Conservation (phyloP, 1,284 basidiomycete genomes). For the Mycena sp. region DNA sequence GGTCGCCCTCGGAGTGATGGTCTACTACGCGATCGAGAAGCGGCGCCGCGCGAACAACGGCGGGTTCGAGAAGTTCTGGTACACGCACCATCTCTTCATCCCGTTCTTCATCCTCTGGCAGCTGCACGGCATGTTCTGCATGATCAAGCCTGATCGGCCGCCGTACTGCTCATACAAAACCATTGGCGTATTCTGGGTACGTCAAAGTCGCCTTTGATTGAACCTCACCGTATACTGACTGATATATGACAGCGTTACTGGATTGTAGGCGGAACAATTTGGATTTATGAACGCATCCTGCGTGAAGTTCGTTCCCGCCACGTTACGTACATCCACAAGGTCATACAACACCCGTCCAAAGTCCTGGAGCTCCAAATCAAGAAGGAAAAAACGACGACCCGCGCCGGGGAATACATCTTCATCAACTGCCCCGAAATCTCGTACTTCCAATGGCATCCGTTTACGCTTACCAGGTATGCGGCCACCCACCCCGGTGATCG, state of each 20-base stretch:
- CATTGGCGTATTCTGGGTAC: conserved; percentile 92
- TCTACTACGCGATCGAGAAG: conserved; percentile 86
- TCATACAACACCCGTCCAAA: conserved; percentile 91
- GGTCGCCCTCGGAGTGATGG: conserved; percentile 74
- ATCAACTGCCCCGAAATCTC: too few species aligned
- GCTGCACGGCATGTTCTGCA: too few species aligned
- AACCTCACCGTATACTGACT: conserved; percentile 9
- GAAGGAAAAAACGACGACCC: conserved; percentile 83
- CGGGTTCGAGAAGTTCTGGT: conserved; percentile 78
- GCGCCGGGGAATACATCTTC: conserved; percentile 92
- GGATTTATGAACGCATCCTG: conserved; percentile 87
- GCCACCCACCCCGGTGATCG: neutral
- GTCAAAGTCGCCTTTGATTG: conserved; percentile 42
- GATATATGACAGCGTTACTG: conserved; percentile 76
- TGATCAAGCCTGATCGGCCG: conserved; percentile 87
- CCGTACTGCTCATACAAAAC: conserved; percentile 85
- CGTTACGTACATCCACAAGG: conserved; percentile 89
- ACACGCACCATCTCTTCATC: too few species aligned
- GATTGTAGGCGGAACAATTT: conserved; percentile 87
- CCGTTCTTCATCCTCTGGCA: too few species aligned
- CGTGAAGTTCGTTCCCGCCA: too few species aligned
- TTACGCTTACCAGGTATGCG: conserved; percentile 83
- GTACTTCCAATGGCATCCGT: conserved; percentile 94
- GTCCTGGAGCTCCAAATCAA: conserved; percentile 94
- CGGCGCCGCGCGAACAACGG: conserved; percentile 62